These are phyloP conservation scores for Mucor velutinosus DNA, from an alignment of 371 early-diverging fungal species.

Conservation along the genomic window DNA sequence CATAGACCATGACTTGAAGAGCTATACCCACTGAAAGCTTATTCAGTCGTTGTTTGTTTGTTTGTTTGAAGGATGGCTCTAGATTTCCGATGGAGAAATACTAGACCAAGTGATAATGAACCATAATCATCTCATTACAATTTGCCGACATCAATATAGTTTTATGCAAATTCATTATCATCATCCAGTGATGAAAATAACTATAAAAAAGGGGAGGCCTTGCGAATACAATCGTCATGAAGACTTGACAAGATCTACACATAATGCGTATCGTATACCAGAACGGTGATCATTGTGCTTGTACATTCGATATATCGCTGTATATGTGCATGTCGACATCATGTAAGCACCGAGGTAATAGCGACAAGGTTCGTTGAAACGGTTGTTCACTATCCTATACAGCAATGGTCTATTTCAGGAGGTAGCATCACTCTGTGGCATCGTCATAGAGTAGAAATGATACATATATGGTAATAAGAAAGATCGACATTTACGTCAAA, in stretches of 20 bases:
- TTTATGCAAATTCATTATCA: not conserved
- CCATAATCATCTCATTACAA: not conserved
- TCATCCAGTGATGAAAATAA: not conserved
- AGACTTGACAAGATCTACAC: not conserved
- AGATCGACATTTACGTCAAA: slow-evolving; percentile 3
- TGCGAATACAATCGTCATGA: not conserved
- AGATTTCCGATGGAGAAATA: slow-evolving; percentile 13
- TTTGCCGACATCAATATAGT: not conserved
- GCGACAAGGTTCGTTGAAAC: not conserved
- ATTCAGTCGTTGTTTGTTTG: slow-evolving; percentile 3
- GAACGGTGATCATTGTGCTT: not conserved
- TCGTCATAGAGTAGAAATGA: not conserved
- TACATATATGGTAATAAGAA: not conserved
- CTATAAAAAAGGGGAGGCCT: not conserved
- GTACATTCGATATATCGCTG: not conserved
- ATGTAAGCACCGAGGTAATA: not conserved
- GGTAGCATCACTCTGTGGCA: not conserved
- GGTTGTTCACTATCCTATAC: not conserved
- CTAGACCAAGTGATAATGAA: not conserved
- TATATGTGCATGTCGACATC: not conserved
- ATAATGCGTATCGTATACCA: not conserved
- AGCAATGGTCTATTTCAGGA: not conserved
- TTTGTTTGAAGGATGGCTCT: slow-evolving; percentile 9
- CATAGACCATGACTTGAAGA: not conserved
- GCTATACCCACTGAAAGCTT: not conserved